Evolutionary conservation across 805 yeast species (phyloP), one percentile per base, ranked within the genome.

Genomic region (Priceomyces medius): DNA sequence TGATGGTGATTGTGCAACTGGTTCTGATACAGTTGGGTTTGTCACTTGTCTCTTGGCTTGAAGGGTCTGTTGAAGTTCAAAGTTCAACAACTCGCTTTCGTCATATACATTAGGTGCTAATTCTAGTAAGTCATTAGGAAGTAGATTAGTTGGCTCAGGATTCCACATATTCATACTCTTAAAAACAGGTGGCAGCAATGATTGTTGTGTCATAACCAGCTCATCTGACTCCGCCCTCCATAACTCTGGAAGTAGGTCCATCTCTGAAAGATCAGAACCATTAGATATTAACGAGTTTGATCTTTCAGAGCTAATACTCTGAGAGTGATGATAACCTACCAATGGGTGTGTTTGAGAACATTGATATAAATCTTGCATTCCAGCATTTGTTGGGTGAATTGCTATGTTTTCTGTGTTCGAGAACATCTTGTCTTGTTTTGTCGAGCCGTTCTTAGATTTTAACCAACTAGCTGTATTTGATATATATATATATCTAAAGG

Each of bases 21-120:
- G 16, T 33, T 17, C 32, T 9, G 6, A 3, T 7, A 19, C 19
- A 7, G 32, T 12, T 17, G 20, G 16, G 4, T 38, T 14, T 18
- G 18, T 20, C 34, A 5, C 19, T 13, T 21, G 29, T 35, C 19
- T 35, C 12, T 28, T 24, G 20, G 28, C 48, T 19, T n/a, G 26
- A 33, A 29, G 23, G 20, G 24, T 31, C 34, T 43, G 52, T 7
- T 38, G 40, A 29, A 37, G 42, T 26, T 49, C 44, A 32, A 41
- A 40, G 31, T 43, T 43, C 37, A 44, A 48, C n/a, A 50, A 35
- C 13, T 50, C 54, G 13, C 12, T n/a, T 5, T 35, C 38, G 7
- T 24, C 32, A 20, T 20, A 12, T 2, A 35, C 31, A 26, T n/a
- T 24, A 13, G 37, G 39, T 2, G 28, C 18, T 18, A 32, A 24